phyloP scores from a whole-genome alignment of 2,329 filamentous ascomycete genomes.

The Ophiostoma himal-ulmi region DNA sequence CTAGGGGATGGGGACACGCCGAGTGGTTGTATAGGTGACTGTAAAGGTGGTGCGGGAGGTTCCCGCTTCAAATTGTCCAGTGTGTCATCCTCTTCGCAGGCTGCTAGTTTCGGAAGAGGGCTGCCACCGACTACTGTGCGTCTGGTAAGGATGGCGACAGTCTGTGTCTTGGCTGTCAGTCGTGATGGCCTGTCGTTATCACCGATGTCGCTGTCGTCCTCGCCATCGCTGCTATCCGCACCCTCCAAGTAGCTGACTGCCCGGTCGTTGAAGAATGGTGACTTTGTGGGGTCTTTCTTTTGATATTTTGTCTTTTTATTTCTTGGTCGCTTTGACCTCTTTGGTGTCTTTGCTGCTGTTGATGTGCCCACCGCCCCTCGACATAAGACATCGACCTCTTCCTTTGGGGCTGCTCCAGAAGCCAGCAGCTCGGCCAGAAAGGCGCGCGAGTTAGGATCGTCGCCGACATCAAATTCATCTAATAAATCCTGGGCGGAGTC shows the following conservation, averaged over 20 bases:
- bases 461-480: constrained; percentile 20
- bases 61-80: background rate
- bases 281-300: background rate
- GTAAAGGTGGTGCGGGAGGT: background rate
- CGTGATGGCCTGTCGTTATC: background rate
- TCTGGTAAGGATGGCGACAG: background rate
- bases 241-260: background rate
- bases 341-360: background rate
- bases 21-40: background rate
- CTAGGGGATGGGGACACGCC: background rate
- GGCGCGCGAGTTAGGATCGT: constrained; percentile 19
- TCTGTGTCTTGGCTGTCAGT: background rate
- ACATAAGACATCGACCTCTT: constrained; percentile 18
- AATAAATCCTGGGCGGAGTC: constrained; percentile 21
- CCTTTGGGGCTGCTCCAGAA: constrained; percentile 18
- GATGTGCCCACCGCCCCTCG: background rate
- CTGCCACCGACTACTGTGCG: background rate
- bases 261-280: constrained; percentile 18
- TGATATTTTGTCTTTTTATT: background rate
- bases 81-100: background rate
- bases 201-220: background rate
- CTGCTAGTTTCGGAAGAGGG: background rate
- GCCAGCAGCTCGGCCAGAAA: constrained; percentile 24
- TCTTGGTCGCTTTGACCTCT: background rate
- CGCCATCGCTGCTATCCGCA: background rate